Conservation (phyloP, 2,329 filamentous ascomycete genomes). For the Penicillium sp. region DNA sequence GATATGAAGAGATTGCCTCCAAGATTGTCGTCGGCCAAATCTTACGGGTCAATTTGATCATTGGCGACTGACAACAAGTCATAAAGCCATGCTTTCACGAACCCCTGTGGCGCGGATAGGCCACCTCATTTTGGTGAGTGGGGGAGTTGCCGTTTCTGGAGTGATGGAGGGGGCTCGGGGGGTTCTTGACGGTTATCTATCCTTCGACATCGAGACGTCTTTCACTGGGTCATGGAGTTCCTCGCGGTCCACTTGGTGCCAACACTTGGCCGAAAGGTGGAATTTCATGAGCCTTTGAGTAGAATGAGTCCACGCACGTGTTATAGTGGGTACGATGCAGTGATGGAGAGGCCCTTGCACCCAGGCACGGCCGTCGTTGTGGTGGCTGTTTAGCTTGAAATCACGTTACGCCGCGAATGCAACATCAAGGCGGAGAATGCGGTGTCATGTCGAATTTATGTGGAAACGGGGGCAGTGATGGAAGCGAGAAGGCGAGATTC, state of each 20-base stretch:
- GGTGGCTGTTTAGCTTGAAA: slow-evolving; percentile 14
- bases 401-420: background rate
- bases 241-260: slow-evolving; percentile 12
- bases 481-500: slow-evolving; percentile 1
- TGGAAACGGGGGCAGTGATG: background rate
- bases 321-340: slow-evolving; percentile 10
- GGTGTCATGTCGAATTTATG: slow-evolving; percentile 6
- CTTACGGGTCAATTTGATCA: slow-evolving; percentile 10
- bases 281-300: slow-evolving; percentile 11
- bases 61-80: slow-evolving; percentile 15
- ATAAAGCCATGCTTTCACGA: slow-evolving; percentile 12
- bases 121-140: slow-evolving; percentile 15
- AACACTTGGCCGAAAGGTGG: slow-evolving; percentile 16
- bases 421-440: slow-evolving; percentile 2
- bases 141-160: slow-evolving; percentile 3
- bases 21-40: slow-evolving; percentile 6
- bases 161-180: slow-evolving; percentile 3
- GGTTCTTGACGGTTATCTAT: slow-evolving; percentile 8
- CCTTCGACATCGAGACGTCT: slow-evolving; percentile 9
- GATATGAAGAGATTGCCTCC: slow-evolving; percentile 11
- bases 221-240: slow-evolving; percentile 10
- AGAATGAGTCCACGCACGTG: slow-evolving; percentile 14
- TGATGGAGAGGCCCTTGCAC: slow-evolving; percentile 12
- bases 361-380: background rate
- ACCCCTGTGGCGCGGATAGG: slow-evolving; percentile 16